Conservation (phyloP, 148 eudicot genomes). For the Rhododendron williamsianum region DNA sequence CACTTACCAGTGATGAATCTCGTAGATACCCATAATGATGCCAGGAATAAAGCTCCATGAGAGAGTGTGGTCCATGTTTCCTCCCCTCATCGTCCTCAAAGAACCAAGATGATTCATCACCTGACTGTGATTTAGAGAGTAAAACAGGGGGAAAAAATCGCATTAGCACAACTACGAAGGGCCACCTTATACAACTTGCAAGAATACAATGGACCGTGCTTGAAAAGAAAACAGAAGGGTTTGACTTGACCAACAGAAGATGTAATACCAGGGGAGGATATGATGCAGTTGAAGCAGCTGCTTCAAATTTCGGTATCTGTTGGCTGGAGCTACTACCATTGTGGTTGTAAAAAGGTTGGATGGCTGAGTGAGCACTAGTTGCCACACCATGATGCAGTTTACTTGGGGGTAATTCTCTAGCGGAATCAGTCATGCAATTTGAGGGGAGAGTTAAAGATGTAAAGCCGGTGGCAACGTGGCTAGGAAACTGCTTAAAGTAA, state of each 20-base stretch:
- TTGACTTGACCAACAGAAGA: background rate
- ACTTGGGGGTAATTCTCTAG: conserved; percentile 9
- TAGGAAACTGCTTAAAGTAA: conserved; percentile 75
- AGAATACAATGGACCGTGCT: background rate
- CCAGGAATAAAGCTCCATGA: conserved; percentile 78
- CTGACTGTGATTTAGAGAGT: conserved; percentile 23
- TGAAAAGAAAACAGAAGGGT: background rate
- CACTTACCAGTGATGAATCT: conserved; percentile 60
- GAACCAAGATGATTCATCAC: conserved; percentile 70
- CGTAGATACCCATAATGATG: conserved; percentile 66
- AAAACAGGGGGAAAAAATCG: background rate
- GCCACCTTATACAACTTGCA: background rate
- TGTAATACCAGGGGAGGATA: conserved; percentile 39
- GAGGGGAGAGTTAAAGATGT: conserved; percentile 32
- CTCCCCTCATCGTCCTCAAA: conserved; percentile 56
- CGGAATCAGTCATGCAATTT: conserved; percentile 5
- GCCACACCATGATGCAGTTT: conserved; percentile 7
- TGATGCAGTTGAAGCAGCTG: conserved; percentile 19
- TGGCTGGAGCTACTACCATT: conserved; percentile 18
- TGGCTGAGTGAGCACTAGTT: conserved; percentile 11
- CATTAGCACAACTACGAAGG: background rate
- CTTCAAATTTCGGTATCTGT: conserved; percentile 15
- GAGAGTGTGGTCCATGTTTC: conserved; percentile 80
- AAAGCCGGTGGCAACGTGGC: conserved; percentile 78
- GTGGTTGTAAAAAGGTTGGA: conserved; percentile 10